These are phyloP conservation scores for Colletotrichum ledebouriae DNA, from an alignment of 2,329 filamentous ascomycete genomes.

Conservation along the genomic window DNA sequence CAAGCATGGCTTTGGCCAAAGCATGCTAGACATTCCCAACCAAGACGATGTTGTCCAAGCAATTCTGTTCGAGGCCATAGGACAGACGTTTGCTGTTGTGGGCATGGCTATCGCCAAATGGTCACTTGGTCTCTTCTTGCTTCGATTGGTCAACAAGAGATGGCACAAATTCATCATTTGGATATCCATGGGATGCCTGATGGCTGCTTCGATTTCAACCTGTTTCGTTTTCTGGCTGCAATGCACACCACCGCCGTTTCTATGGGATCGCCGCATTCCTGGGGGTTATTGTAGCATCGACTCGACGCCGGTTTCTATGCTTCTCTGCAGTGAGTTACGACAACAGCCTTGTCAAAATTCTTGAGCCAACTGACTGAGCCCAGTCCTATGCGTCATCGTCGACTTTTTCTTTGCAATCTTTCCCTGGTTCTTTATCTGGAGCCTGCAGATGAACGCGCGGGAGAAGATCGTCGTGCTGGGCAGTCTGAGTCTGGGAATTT, in stretches of 20 bases:
- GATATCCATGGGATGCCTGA: conserved; percentile 45
- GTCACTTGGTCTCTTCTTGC: conserved; percentile 55
- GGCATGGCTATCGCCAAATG: conserved; percentile 56
- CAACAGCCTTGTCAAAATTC: background rate
- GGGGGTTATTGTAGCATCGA: conserved; percentile 42
- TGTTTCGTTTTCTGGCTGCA: conserved; percentile 43
- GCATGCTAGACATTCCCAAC: background rate
- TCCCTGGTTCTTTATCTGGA: conserved; percentile 59
- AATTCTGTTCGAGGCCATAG: conserved; percentile 49
- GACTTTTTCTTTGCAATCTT: conserved; percentile 57
- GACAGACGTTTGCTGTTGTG: conserved; percentile 54
- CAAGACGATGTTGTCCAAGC: conserved; percentile 46
- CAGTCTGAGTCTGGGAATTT: conserved; percentile 53
- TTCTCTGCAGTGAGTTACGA: conserved; percentile 33
- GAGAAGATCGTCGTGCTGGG: conserved; percentile 55
- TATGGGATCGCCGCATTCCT: conserved; percentile 41
- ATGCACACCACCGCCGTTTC: conserved; percentile 41
- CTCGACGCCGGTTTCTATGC: conserved; percentile 38
- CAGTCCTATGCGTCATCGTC: conserved; percentile 44
- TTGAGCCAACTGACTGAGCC: background rate
- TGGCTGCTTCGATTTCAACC: conserved; percentile 40
- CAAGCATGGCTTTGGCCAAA: conserved; percentile 18
- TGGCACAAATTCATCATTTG: conserved; percentile 55
- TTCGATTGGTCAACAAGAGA: conserved; percentile 51
- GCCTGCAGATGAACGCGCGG: conserved; percentile 51